Conservation (phyloP, 306 rosid genomes). For the Citrullus amarus region DNA sequence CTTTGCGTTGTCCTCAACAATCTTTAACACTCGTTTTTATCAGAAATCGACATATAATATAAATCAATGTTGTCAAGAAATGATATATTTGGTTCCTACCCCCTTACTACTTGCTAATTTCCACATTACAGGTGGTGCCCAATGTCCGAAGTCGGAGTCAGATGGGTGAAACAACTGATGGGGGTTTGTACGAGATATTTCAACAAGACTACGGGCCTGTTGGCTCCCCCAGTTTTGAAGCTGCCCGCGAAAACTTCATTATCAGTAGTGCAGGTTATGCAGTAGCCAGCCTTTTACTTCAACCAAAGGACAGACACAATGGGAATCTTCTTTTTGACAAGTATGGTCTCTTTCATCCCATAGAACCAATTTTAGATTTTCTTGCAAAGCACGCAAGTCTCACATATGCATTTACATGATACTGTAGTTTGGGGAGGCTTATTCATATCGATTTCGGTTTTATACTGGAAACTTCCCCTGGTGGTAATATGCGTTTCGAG, state of each 20-base stretch:
- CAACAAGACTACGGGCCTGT: slow-evolving; percentile 94
- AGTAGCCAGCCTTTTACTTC: slow-evolving; percentile 93
- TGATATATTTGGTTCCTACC: background rate
- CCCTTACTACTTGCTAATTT: background rate
- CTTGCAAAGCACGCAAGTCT: background rate
- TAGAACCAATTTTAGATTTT: background rate
- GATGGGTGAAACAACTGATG: slow-evolving; percentile 99
- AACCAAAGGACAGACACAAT: slow-evolving; percentile 96
- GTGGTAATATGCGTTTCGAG: slow-evolving; percentile 95
- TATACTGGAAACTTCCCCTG: slow-evolving; percentile 94
- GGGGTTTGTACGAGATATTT: slow-evolving; percentile 91
- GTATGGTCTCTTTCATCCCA: slow-evolving; percentile 30
- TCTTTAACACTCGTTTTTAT: background rate
- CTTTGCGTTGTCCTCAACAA: background rate
- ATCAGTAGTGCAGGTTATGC: slow-evolving; percentile 97
- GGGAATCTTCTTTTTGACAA: slow-evolving; percentile 84
- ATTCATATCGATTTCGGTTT: slow-evolving; percentile 93
- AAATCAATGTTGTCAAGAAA: background rate
- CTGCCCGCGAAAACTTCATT: slow-evolving; percentile 92
- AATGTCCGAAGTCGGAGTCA: slow-evolving; percentile 88
- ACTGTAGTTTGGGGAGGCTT: slow-evolving; percentile 84
- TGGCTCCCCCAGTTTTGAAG: slow-evolving; percentile 72
- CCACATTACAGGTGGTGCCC: slow-evolving; percentile 70
- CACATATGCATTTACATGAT: slow-evolving; percentile 9
- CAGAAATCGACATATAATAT: background rate